Percentiles rank a stretch among this genome's conserved stretches.
Evolutionary conservation across 352 stramenopile species (phyloP).

Genomic region (Phytophthora megakarya): DNA sequence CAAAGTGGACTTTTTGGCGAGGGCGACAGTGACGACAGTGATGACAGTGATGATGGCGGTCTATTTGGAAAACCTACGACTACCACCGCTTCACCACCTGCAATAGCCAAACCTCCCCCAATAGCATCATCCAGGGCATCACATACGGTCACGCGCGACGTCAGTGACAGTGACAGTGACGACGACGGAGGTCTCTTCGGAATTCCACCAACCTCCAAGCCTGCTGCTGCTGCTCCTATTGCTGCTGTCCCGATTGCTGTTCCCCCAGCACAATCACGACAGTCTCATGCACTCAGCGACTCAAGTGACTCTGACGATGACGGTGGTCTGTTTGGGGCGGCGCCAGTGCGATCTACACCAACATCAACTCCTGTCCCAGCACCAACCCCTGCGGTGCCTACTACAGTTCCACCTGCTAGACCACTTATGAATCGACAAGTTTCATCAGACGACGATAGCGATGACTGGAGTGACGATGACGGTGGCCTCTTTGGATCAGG

Average conservation of each 20-base stretch:
- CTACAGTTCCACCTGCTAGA: constrained; percentile 31
- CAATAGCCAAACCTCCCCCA: background rate
- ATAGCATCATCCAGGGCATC: background rate
- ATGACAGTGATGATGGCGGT: constrained; percentile 10
- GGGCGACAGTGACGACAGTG: constrained; percentile 41
- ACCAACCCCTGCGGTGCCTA: constrained; percentile 16
- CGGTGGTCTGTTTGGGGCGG: background rate
- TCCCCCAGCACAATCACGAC: background rate
- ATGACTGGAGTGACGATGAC: constrained; percentile 69
- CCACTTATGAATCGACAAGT: constrained; percentile 52
- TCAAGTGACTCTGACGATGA: background rate
- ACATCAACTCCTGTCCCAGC: constrained; percentile 7
- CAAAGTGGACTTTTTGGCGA: constrained; percentile 60
- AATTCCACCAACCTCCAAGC: no score
- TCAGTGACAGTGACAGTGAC: no score
- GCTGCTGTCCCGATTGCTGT: no score
- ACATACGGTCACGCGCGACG: background rate
- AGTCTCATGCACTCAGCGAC: background rate
- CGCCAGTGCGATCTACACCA: background rate
- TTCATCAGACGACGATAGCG: constrained; percentile 56
- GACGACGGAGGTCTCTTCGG: no score
- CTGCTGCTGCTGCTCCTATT: no score
- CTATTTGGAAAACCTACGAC: constrained; percentile 37
- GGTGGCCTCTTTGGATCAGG: constrained; percentile 57
- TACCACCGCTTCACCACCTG: constrained; percentile 4